A percentile compares a stretch with the other conserved stretches of the same genome.
Evolutionary conservation across 768 basidiomycete species (phyloP).

Genomic region (Suillus subluteus): DNA sequence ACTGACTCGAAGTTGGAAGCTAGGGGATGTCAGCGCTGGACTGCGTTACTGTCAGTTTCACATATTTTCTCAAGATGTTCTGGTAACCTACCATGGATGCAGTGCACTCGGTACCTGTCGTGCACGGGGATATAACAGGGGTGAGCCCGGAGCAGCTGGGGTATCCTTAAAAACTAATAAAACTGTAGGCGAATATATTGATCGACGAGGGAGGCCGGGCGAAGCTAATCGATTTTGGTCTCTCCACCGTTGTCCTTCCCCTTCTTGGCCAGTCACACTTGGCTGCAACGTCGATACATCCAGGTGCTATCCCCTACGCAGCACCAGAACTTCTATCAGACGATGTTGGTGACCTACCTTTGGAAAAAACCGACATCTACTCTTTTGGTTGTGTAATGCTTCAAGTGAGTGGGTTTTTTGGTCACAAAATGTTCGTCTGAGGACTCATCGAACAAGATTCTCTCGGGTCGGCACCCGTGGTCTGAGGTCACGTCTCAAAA

Average conservation of each 20-base stretch:
- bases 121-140: slow-evolving; percentile 4
- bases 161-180: background rate
- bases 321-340: slow-evolving; percentile 8
- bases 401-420: background rate
- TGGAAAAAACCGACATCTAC: slow-evolving; percentile 5
- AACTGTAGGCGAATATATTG: background rate
- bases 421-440: background rate
- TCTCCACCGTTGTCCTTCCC: background rate
- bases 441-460: background rate
- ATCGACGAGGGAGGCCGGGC: background rate
- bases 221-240: background rate
- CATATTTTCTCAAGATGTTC: background rate
- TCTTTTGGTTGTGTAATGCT: slow-evolving; percentile 1
- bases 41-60: background rate
- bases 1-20: background rate
- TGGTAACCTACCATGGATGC: background rate
- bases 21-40: background rate
- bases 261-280: background rate
- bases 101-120: background rate
- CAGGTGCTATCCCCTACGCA: slow-evolving; percentile 5
- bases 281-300: background rate
- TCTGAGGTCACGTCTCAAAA: background rate
- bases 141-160: background rate
- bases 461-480: background rate
- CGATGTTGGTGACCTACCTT: background rate